These are phyloP conservation scores for Phaffomyces opuntiae DNA, from an alignment of 805 yeast species.

Conservation along the genomic window DNA sequence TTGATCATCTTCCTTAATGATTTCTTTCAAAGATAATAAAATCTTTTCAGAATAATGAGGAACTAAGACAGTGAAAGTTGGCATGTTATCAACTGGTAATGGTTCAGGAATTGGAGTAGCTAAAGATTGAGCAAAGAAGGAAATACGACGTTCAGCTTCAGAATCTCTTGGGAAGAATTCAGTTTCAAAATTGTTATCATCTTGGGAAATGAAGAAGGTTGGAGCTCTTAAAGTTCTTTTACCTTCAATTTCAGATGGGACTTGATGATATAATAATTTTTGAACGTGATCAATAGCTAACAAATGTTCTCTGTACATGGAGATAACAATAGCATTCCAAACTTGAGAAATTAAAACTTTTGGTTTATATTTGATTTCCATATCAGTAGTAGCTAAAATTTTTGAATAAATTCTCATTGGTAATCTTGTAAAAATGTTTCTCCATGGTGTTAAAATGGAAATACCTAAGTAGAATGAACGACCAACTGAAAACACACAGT, in stretches of 20 bases:
- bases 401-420: constrained; percentile 99
- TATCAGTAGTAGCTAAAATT: constrained; percentile 95
- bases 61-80: constrained; percentile 92
- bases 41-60: constrained; percentile 97
- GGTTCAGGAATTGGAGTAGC: constrained; percentile 99
- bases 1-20: constrained; percentile 95
- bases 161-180: constrained; percentile 96
- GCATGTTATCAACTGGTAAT: constrained; percentile 98
- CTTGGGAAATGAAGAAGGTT: constrained; percentile 96
- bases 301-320: constrained; percentile 99
- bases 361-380: constrained; percentile 98
- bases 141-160: constrained; percentile 99
- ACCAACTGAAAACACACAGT: constrained; percentile 93
- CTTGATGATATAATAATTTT: constrained; percentile 94
- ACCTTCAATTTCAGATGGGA: constrained; percentile 96
- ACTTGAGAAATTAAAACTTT: constrained; percentile 97
- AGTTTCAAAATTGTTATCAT: constrained; percentile 85
- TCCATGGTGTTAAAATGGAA: constrained; percentile 98
- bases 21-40: constrained; percentile 85
- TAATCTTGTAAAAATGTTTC: constrained; percentile 94
- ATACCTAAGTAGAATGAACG: constrained; percentile 98
- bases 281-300: constrained; percentile 98
- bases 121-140: constrained; percentile 97
- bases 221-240: constrained; percentile 98
- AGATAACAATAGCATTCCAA: constrained; percentile 98